Evolutionary conservation across 805 yeast genomes (phyloP).

Genomic region (Yarrowia sp.): DNA sequence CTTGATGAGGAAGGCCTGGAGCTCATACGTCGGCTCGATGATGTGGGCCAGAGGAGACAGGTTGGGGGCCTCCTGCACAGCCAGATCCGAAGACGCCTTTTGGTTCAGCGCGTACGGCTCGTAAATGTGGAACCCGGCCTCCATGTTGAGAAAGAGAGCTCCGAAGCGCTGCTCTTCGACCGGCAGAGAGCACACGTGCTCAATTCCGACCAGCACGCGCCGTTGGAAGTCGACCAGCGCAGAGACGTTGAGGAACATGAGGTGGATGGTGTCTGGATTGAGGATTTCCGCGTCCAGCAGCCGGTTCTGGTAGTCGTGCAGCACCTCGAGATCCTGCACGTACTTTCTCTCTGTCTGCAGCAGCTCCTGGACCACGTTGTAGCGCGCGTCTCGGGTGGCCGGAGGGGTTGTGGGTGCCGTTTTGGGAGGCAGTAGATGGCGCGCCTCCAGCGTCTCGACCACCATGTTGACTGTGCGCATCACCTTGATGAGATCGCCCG

Average conservation of each 20-base stretch:
- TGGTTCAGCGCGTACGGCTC: constrained; percentile 95
- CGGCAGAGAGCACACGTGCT: constrained; percentile 76
- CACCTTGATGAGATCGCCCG: constrained; percentile 64
- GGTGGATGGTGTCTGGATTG: constrained; percentile 73
- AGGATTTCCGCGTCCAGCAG: constrained; percentile 62
- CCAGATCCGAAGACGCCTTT: constrained; percentile 77
- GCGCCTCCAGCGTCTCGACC: constrained; percentile 44
- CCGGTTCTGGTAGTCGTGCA: constrained; percentile 65
- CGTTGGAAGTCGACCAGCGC: constrained; percentile 90
- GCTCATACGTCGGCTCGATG: constrained; percentile 80
- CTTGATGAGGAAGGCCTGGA: constrained; percentile 83
- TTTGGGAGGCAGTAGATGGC: constrained; percentile 26
- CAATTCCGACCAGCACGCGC: constrained; percentile 80
- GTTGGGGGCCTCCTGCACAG: constrained; percentile 56
- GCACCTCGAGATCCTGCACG: constrained; percentile 81
- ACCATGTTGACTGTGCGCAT: constrained; percentile 67
- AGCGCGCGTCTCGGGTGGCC: constrained; percentile 52
- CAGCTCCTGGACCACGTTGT: constrained; percentile 78
- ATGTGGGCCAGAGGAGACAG: constrained; percentile 54
- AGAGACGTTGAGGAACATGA: constrained; percentile 77
- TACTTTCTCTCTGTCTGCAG: constrained; percentile 88
- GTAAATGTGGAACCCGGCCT: constrained; percentile 79
- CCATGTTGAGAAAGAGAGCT: constrained; percentile 79
- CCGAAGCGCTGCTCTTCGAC: constrained; percentile 80
- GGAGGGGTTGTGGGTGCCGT: constrained; percentile 36